Evolutionary conservation across 148 eudicot species (phyloP).

Genomic region (Cornus florida): DNA sequence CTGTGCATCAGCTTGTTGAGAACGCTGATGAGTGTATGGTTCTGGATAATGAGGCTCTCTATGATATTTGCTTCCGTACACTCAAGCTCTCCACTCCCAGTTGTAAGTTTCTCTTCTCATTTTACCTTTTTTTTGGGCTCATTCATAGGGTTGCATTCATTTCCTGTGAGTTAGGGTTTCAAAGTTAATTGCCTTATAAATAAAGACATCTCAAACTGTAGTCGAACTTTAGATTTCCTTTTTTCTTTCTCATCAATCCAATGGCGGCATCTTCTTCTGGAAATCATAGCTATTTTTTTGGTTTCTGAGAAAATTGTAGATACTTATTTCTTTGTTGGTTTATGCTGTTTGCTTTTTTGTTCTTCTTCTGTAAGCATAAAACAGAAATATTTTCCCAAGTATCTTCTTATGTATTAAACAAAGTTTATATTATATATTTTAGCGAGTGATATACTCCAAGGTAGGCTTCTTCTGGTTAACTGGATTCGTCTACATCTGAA

Average conservation of each 20-base stretch:
- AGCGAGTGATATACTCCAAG: neutral
- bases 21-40: constrained; percentile 67
- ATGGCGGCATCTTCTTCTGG: too few species aligned
- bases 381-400: too few species aligned
- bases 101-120: constrained; percentile 33
- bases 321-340: neutral
- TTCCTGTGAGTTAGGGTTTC: neutral
- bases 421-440: too few species aligned
- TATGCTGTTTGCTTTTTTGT: neutral
- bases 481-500: neutral
- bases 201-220: too few species aligned
- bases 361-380: neutral
- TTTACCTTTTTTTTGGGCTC: neutral
- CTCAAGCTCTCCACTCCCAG: constrained; percentile 64
- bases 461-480: neutral
- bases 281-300: neutral
- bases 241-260: too few species aligned
- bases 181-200: too few species aligned
- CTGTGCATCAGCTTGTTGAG: constrained; percentile 59
- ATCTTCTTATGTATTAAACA: neutral
- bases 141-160: neutral
- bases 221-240: too few species aligned
- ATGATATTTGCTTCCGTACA: constrained; percentile 60
- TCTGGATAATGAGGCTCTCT: constrained; percentile 56
- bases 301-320: neutral